Percentiles rank a stretch among this genome's conserved stretches.
These are phyloP conservation scores for Monosporascus sp. DNA, from an alignment of 2,329 filamentous ascomycete genomes.

Conservation along the genomic window DNA sequence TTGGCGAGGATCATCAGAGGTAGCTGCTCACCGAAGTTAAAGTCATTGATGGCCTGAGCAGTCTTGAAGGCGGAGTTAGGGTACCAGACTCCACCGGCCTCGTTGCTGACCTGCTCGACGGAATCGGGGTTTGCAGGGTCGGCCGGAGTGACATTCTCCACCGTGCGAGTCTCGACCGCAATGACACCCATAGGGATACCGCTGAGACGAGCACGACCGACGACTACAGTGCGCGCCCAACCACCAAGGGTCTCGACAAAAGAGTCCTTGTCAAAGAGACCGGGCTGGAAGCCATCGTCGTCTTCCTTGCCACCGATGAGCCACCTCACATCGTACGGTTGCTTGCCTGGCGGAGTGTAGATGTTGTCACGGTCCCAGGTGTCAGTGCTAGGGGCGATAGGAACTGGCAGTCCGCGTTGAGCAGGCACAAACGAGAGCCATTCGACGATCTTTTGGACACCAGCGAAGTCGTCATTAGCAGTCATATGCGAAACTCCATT, in stretches of 20 bases:
- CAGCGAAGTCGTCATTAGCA: constrained; percentile 93
- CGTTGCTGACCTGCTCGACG: constrained; percentile 88
- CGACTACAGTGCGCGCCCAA: constrained; percentile 95
- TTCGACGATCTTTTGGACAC: constrained; percentile 94
- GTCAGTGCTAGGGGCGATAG: constrained; percentile 82
- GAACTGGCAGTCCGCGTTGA: constrained; percentile 86
- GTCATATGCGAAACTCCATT: constrained; percentile 99
- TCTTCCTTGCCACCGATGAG: constrained; percentile 85
- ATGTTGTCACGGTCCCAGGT: constrained; percentile 88
- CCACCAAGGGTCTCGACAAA: constrained; percentile 96
- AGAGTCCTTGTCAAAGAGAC: constrained; percentile 93
- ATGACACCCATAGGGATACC: constrained; percentile 99
- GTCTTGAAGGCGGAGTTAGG: constrained; percentile 99
- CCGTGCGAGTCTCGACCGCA: constrained; percentile 87
- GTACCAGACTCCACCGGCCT: constrained; percentile 99
- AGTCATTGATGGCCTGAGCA: constrained; percentile 95
- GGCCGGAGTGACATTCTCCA: constrained; percentile 94
- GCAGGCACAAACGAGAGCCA: constrained; percentile 98
- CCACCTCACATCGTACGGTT: constrained; percentile 88
- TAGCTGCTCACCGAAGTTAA: constrained; percentile 97
- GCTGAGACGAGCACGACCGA: constrained; percentile 90
- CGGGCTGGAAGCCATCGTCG: constrained; percentile 78
- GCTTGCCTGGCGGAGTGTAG: constrained; percentile 76
- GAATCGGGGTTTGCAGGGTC: constrained; percentile 98
- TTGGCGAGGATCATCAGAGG: constrained; percentile 99